Conservation (phyloP, 345 rosid genomes). For the Aurinia saxatilis region DNA sequence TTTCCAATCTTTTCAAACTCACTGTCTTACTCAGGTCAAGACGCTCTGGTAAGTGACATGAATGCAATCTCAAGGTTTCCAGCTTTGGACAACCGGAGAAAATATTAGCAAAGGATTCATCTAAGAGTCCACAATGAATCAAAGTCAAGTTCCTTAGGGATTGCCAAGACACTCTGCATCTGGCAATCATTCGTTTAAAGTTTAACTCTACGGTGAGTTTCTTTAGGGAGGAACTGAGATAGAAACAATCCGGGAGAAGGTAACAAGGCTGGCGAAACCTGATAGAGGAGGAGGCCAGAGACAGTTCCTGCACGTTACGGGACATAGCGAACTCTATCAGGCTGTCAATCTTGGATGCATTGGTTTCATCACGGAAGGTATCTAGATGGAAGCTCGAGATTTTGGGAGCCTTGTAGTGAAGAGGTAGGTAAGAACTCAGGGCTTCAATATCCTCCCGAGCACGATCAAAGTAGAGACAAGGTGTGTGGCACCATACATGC, state of each 20-base stretch:
- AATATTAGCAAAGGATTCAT: neutral
- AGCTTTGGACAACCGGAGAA: neutral
- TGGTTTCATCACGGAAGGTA: neutral
- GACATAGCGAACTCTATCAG: neutral
- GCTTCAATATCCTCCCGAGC: too few relatives aligned
- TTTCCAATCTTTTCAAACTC: neutral
- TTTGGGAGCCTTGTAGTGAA: neutral
- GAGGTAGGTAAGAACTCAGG: too few relatives aligned
- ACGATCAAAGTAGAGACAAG: neutral
- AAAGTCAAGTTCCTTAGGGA: neutral
- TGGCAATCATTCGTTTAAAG: neutral
- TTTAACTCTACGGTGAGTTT: neutral
- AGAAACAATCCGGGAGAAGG: neutral
- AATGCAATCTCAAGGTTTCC: neutral
- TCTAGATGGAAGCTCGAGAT: neutral
- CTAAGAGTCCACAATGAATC: neutral
- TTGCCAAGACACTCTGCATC: neutral
- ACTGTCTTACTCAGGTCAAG: slow-evolving; percentile 1
- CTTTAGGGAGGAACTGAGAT: neutral
- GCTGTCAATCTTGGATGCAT: neutral
- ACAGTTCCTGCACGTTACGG: neutral
- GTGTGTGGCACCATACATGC: neutral
- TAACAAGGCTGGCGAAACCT: too few relatives aligned
- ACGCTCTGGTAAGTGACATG: neutral
- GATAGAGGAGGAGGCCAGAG: too few relatives aligned